These are phyloP conservation scores for Ceriops zippeliana DNA, from an alignment of 345 rosid genomes.

Conservation along the genomic window DNA sequence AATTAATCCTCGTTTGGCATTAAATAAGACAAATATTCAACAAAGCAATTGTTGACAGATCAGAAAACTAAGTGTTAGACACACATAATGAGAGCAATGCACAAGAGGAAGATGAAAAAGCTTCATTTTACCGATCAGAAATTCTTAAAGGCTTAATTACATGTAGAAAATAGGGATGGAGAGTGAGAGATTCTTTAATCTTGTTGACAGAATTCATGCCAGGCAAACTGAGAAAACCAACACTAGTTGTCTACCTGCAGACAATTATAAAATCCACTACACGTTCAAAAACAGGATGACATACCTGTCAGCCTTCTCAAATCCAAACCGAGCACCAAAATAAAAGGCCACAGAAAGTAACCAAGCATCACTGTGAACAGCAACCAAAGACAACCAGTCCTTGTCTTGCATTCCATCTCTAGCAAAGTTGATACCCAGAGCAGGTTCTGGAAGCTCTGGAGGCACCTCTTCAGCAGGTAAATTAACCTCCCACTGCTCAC, in stretches of 20 bases:
- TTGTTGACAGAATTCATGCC: no score
- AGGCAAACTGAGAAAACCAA: background rate
- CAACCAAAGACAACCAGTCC: slow-evolving; percentile 27
- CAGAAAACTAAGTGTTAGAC: no score
- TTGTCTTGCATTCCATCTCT: slow-evolving; percentile 30
- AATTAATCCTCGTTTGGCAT: no score
- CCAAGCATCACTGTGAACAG: slow-evolving; percentile 29
- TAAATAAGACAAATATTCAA: no score
- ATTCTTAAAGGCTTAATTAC: no score
- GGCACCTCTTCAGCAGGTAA: slow-evolving; percentile 31
- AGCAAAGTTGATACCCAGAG: slow-evolving; percentile 27
- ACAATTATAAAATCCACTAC: background rate
- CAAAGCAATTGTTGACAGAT: no score
- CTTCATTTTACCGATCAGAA: no score
- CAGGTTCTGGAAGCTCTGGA: slow-evolving; percentile 31
- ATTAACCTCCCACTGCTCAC: slow-evolving; percentile 31
- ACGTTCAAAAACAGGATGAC: background rate
- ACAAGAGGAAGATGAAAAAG: no score
- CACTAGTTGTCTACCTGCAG: background rate
- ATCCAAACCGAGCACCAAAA: slow-evolving; percentile 31
- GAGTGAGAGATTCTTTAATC: no score
- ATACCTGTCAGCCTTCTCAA: slow-evolving; percentile 27
- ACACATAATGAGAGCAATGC: no score
- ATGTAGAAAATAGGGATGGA: no score
- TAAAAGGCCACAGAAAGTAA: slow-evolving; percentile 24